Conservation (phyloP, 2,329 filamentous ascomycete species). For the Trichoderma breve region DNA sequence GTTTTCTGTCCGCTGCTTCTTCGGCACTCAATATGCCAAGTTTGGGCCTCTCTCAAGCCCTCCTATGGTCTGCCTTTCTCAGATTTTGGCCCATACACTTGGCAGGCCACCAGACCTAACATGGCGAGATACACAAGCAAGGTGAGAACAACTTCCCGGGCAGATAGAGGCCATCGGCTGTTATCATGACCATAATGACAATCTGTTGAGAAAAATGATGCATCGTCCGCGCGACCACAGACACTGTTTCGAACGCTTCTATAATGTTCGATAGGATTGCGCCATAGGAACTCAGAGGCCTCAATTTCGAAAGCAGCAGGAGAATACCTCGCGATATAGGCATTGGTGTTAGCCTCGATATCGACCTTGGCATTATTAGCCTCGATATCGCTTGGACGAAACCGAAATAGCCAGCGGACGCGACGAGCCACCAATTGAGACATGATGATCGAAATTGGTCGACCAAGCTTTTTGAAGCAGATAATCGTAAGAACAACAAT, state of each 20-base stretch:
- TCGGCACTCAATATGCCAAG: neutral
- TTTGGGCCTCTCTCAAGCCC: neutral
- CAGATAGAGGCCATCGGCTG: neutral
- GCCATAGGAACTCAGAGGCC: neutral
- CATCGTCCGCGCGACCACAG: neutral
- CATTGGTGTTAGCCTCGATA: neutral
- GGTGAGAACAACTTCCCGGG: neutral
- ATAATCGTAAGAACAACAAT: neutral
- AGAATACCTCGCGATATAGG: neutral
- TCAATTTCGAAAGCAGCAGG: neutral
- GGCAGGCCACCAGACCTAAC: neutral
- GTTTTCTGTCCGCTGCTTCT: neutral
- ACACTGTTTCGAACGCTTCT: neutral
- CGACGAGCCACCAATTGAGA: neutral
- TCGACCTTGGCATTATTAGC: neutral
- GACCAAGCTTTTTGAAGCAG: neutral
- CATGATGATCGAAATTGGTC: neutral
- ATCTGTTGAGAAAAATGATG: neutral
- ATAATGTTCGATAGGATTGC: neutral
- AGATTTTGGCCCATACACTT: neutral
- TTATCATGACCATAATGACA: neutral
- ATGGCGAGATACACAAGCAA: neutral
- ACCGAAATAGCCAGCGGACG: neutral
- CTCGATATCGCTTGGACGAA: neutral
- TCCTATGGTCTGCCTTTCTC: neutral